Evolutionary conservation across 345 rosid genomes (phyloP).

Genomic region (Eutrema yunnanense): DNA sequence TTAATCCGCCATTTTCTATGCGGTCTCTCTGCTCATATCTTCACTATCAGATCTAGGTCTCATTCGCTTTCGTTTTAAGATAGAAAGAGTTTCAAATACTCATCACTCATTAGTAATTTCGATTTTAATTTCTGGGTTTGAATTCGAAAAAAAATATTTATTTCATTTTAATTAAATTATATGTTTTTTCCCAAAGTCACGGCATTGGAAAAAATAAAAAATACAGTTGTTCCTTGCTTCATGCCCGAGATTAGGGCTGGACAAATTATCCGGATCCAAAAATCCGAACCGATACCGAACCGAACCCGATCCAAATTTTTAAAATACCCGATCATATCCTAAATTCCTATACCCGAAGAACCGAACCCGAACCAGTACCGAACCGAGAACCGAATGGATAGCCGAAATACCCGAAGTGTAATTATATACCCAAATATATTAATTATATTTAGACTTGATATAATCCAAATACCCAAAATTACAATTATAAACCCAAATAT

Average conservation of each 20-base stretch:
- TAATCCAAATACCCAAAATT: too few relatives aligned
- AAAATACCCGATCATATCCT: too few relatives aligned
- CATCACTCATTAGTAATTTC: background rate
- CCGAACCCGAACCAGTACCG: too few relatives aligned
- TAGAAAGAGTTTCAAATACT: slow-evolving; percentile 1
- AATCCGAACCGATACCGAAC: too few relatives aligned
- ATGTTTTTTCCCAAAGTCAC: slow-evolving; percentile 21
- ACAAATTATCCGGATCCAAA: too few relatives aligned
- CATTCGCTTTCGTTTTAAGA: slow-evolving; percentile 38
- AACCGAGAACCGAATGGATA: too few relatives aligned
- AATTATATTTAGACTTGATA: too few relatives aligned
- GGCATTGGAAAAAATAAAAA: slow-evolving; percentile 22
- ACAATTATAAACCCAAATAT: too few relatives aligned
- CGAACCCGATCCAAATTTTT: too few relatives aligned
- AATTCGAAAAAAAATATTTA: background rate
- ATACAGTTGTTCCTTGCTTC: slow-evolving; percentile 34
- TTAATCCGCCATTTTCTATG: slow-evolving; percentile 25
- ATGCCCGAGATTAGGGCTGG: slow-evolving; percentile 13
- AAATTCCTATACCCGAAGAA: too few relatives aligned
- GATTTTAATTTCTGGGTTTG: background rate
- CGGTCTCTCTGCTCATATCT: slow-evolving; percentile 26
- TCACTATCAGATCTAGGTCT: slow-evolving; percentile 39
- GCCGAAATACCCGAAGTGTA: too few relatives aligned
- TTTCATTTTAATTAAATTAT: background rate
- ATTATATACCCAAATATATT: too few relatives aligned